Evolutionary conservation across 2,329 filamentous ascomycete genomes (phyloP), one percentile per base, ranked within the genome.

Genomic region (Fusarium sterilihyphosum): DNA sequence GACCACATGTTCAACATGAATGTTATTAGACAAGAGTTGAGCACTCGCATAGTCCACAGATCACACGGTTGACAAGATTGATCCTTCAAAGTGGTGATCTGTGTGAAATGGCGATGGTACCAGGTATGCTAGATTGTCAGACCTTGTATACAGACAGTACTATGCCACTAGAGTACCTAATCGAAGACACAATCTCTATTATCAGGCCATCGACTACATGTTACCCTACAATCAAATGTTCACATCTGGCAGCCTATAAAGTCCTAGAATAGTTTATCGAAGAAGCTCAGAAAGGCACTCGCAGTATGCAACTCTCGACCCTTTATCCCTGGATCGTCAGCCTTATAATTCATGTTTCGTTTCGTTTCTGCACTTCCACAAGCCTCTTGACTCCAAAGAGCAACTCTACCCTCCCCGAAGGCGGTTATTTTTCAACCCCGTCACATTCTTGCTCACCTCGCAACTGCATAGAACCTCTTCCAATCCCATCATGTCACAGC

Each of bases 21-120:
- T 40, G 38, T 44, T 22, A 38, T 59, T 60, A 59, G 59, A 50
- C 38, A 46, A 40, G 16, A 38, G 46, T 31, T 56, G 52, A 74
- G 46, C 47, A 73, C 71, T 74, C 71, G 71, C 71, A 73, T 73
- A 43, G 47, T 49, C 38, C 52, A 33, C 37, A 74, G 63, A 73
- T 61, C 61, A 73, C 70, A 59, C 47, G 70, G 26, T 37, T 41
- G 37, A 26, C 20, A n/a, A 46, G 26, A 47, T 41, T 29, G 31
- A 41, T 56, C 35, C n/a, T 67, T n/a, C 26, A 16, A 16, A 35
- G 13, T 35, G 31, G 14, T n/a, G 24, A 50, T 38, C 14, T 43
- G n/a, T 40, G 40, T 43, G 40, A 40, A n/a, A 18, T 17, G 11
- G 18, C 18, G 31, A 33, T 31, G n/a, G 52, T 41, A 53, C n/a